Base-by-base conservation (phyloP, 768 basidiomycete species). In the Russula dissimulans region DNA sequence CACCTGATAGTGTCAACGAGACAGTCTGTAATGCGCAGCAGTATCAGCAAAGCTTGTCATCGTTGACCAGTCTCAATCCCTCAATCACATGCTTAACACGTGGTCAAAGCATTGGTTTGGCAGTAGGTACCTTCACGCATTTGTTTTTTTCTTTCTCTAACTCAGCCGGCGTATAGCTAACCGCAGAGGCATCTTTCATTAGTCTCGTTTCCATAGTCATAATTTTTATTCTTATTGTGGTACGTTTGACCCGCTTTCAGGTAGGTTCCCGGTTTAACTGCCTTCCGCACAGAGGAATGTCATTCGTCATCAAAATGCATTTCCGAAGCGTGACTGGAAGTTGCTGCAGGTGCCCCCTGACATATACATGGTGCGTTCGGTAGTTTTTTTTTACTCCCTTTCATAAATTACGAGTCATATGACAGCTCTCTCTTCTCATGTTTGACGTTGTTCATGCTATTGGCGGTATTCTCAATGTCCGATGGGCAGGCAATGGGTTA, bases 401-500 rank as follows among this genome's bases (percentile, higher is more conserved):
- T 26, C 22, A 26, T 26, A 26, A 26, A 26, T 26, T 26, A 26
- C 22, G 22, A 26, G 22, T 26, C 34, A 36, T 71, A 14, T 36
- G 17, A 36, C 38, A 69, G 68, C 53, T 70, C 5, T 64, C 66
- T 18, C 59, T 71, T 15, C 67, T 71, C 26, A 10, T 36, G 3
- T 69, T 73, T 2, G 77, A 77, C 50, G 57, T 75, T 8, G 38
- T 76, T 7, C 75, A 78, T 62, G 75, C 73, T 0, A 41, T 73
- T 10, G 77, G 77, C 0, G 71, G 72, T 22, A 69, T 73, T 8
- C 60, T 77, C 61, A 71, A 76, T 56, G 55, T 75, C 4, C 70
- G 67, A 62, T 77, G 76, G 75, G 65, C 75, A 9, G 56, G 67
- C 32, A 54, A 62, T 8, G 75, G 76, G 11, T 64, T 64, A 14